These are phyloP conservation scores for Cornus controversa DNA, from an alignment of 148 eudicot species.

Conservation along the genomic window DNA sequence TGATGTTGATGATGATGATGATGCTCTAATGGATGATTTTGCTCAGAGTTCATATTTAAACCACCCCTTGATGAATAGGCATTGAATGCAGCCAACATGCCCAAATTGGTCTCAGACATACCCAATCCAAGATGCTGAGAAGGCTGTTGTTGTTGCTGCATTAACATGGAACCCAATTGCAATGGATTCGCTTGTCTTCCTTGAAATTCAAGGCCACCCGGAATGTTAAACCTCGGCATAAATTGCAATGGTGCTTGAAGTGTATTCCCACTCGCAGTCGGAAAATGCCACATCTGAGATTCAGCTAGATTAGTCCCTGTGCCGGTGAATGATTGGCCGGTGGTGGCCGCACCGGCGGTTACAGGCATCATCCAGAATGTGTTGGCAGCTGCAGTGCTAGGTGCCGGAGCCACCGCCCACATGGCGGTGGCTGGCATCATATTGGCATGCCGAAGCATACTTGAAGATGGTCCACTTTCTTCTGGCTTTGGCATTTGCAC, in stretches of 20 bases:
- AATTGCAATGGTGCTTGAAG: slow-evolving; percentile 45
- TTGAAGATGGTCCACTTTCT: slow-evolving; percentile 24
- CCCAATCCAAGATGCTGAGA: slow-evolving; percentile 67
- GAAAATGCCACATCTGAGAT: slow-evolving; percentile 48
- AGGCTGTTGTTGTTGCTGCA: slow-evolving; percentile 40
- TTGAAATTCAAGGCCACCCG: slow-evolving; percentile 40
- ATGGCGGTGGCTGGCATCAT: slow-evolving; percentile 46
- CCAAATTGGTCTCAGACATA: slow-evolving; percentile 47
- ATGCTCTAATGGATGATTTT: slow-evolving; percentile 27
- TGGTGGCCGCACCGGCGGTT: slow-evolving; percentile 14
- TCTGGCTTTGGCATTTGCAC: too few relatives aligned
- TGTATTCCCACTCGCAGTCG: slow-evolving; percentile 19
- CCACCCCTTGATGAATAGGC: slow-evolving; percentile 46
- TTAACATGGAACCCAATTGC: slow-evolving; percentile 48
- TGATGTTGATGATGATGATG: slow-evolving; percentile 28
- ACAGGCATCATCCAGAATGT: slow-evolving; percentile 60
- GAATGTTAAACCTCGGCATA: slow-evolving; percentile 51
- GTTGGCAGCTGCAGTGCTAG: slow-evolving; percentile 26
- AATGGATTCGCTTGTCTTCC: slow-evolving; percentile 32
- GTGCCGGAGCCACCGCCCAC: slow-evolving; percentile 51
- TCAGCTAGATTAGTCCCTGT: slow-evolving; percentile 15
- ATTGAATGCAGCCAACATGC: slow-evolving; percentile 65
- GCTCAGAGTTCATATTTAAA: slow-evolving; percentile 40
- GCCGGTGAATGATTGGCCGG: not conserved
- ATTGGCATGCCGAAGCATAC: slow-evolving; percentile 18